Base-by-base conservation (phyloP, 2,329 filamentous ascomycete species). In the Lecanoromycetidae sp. region DNA sequence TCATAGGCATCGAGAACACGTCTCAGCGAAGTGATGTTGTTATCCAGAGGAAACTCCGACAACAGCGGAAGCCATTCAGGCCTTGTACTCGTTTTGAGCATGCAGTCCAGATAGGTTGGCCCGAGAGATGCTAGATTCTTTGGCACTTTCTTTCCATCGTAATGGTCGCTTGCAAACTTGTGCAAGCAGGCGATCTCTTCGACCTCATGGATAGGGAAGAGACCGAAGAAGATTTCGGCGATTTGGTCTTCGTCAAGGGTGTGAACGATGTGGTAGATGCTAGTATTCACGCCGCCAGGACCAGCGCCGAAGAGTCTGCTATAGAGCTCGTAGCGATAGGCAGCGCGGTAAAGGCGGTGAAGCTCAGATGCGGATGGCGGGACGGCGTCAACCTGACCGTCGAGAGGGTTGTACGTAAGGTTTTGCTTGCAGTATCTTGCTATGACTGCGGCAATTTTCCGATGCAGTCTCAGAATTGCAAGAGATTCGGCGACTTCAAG, bases 191-290 rank as follows among this genome's bases (percentile, higher is more conserved):
- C 38, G 5, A 32, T 5, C 29, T 42, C 39, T 42, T 42, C 39
- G 5, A 42, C 39, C 15, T 42, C 39, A 22, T 42, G 26, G 39
- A 42, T 29, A 5, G 39, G 39, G 19, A 42, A 42, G 39, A 42
- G 26, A 9, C 15, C 10, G 10, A 42, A 10, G 19, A 32, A 33
- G 7, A 8, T 22, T 19, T n/a, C 4, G 4, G 15, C 12, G 19
- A 22, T 20, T 5, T 20, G n/a, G 3, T 1, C 19, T 32, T 32
- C 27, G 26, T 20, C 13, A 8, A 42, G n/a, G n/a, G n/a, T n/a
- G n/a, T n/a, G n/a, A n/a, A n/a, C n/a, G n/a, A n/a, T n/a, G n/a
- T n/a, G n/a, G n/a, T n/a, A n/a, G n/a, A 23, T 25, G 17, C 3
- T 6, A 19, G 5, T 19, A 13, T 8, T 2, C 2, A 25, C 4